Percentiles rank a stretch among this genome's conserved stretches.
These are phyloP conservation scores for Kurtzmaniella cleridarum DNA, from an alignment of 805 yeast species.

Conservation along the genomic window DNA sequence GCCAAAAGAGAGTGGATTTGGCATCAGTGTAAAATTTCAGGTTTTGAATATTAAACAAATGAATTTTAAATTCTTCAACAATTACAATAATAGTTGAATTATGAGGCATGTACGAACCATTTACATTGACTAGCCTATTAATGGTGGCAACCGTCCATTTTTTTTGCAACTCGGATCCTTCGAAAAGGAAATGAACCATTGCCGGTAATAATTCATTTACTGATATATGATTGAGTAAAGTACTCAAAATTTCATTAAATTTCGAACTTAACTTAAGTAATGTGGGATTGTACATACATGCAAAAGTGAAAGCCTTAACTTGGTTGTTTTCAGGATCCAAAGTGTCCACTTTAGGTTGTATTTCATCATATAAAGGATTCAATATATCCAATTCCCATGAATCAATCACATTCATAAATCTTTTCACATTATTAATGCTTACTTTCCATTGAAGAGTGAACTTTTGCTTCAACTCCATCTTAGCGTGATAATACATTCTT, in stretches of 20 bases:
- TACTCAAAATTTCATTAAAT: not conserved
- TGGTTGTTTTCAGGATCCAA: constrained; percentile 29
- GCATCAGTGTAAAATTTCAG: constrained; percentile 41
- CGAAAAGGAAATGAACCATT: constrained; percentile 47
- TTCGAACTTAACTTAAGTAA: not conserved
- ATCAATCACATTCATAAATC: constrained; percentile 24
- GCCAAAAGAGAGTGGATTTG: constrained; percentile 45
- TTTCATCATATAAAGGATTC: constrained; percentile 4
- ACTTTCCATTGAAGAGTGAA: constrained; percentile 48
- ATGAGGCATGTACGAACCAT: not conserved
- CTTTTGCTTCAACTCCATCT: constrained; percentile 45
- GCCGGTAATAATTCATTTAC: constrained; percentile 37
- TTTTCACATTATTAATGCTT: constrained; percentile 21
- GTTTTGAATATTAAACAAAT: constrained; percentile 49
- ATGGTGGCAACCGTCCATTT: constrained; percentile 41
- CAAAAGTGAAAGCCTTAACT: constrained; percentile 7
- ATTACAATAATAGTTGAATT: constrained; percentile 18
- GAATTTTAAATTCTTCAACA: constrained; percentile 51
- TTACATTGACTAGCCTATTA: constrained; percentile 13
- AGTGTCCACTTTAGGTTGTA: constrained; percentile 11
- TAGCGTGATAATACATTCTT: constrained; percentile 45
- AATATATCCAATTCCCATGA: constrained; percentile 28
- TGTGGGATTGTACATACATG: not conserved
- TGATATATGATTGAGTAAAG: not conserved
- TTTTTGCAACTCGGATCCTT: constrained; percentile 43